Conservation (phyloP, 805 yeast species). For the Barnettozyma vustinii region DNA sequence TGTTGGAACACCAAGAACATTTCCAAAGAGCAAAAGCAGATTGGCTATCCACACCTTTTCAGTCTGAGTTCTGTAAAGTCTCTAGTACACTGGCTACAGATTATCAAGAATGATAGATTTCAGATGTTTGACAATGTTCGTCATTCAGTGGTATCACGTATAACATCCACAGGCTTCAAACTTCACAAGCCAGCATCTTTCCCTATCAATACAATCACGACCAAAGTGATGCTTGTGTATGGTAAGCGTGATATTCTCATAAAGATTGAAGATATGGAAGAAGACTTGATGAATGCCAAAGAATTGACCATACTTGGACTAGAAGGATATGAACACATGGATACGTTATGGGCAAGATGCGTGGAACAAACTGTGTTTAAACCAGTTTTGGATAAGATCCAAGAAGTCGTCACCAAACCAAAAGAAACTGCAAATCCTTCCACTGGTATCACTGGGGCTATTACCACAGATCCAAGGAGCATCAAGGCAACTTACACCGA, state of each 20-base stretch:
- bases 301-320: conserved; percentile 37
- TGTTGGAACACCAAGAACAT: conserved; percentile 79
- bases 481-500: neutral
- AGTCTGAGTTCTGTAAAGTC: conserved; percentile 89
- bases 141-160: conserved; percentile 4
- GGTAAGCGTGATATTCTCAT: conserved; percentile 69
- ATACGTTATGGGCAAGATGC: conserved; percentile 70
- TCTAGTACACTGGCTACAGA: conserved; percentile 96
- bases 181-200: conserved; percentile 42
- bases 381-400: conserved; percentile 43
- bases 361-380: conserved; percentile 37
- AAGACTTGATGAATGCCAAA: conserved; percentile 43
- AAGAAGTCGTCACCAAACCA: conserved; percentile 24
- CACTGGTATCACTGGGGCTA: neutral
- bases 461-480: neutral
- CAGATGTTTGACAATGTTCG: conserved; percentile 80
- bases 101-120: conserved; percentile 67
- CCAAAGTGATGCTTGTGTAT: conserved; percentile 64
- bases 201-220: conserved; percentile 46
- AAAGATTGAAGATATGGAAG: conserved; percentile 56
- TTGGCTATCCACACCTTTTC: conserved; percentile 83
- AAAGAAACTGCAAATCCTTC: neutral
- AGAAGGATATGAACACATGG: conserved; percentile 68
- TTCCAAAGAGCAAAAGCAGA: conserved; percentile 61
- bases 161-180: conserved; percentile 3